Percentiles rank a stretch among this genome's conserved stretches.
Evolutionary conservation across 176 grass and related monocot species (phyloP).

Genomic region (Musa schizocarpa): DNA sequence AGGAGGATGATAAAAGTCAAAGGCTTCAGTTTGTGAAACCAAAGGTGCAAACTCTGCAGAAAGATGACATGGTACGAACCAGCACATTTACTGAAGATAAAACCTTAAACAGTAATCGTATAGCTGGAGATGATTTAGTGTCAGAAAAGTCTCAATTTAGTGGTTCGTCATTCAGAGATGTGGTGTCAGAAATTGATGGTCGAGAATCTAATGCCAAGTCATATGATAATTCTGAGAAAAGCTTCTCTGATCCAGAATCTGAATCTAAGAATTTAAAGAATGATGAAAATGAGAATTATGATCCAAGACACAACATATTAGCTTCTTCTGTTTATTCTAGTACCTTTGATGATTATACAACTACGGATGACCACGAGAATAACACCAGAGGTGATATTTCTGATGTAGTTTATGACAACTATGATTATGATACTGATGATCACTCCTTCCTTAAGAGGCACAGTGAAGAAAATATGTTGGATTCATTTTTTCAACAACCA

Average conservation of each 20-base stretch:
- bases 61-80: background rate
- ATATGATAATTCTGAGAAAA: background rate
- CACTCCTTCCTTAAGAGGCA: background rate
- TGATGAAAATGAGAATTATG: background rate
- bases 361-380: constrained; percentile 25
- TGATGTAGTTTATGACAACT: constrained; percentile 48
- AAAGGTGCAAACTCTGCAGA: background rate
- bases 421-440: constrained; percentile 56
- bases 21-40: background rate
- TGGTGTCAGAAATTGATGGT: background rate
- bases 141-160: constrained; percentile 16
- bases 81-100: background rate
- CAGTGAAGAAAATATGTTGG: constrained; percentile 34
- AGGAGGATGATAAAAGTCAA: background rate
- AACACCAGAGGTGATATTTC: constrained; percentile 27
- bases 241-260: background rate
- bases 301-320: constrained; percentile 2
- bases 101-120: background rate
- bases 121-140: background rate
- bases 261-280: background rate
- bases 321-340: constrained; percentile 21
- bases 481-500: constrained; percentile 39
- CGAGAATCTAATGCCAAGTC: background rate
- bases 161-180: background rate
- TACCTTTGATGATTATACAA: constrained; percentile 22